These are phyloP conservation scores for Aegilops umbellulata DNA, from an alignment of 176 grass and related monocot genomes.

Conservation along the genomic window DNA sequence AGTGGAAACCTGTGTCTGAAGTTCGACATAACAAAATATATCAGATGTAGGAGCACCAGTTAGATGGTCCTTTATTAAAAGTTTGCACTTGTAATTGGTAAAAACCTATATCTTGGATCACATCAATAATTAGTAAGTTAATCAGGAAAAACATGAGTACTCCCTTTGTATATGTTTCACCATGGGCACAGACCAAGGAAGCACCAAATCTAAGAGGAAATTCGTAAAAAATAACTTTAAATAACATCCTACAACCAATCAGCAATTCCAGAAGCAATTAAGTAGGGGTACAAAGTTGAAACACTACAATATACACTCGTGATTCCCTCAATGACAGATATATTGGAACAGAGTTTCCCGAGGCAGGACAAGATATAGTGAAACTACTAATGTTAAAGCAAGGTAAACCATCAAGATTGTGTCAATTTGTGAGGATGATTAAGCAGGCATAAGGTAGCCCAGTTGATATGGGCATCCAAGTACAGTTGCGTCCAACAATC, in stretches of 20 bases:
- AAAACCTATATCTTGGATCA: neutral
- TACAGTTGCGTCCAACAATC: neutral
- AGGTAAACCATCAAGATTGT: neutral
- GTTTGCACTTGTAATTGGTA: neutral
- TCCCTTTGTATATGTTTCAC: neutral
- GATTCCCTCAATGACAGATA: neutral
- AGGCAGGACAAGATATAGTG: neutral
- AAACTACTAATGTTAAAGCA: neutral
- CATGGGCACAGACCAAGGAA: neutral
- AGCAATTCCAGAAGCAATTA: neutral
- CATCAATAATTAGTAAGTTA: neutral
- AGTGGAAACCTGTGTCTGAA: constrained; percentile 86
- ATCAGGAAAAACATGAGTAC: neutral
- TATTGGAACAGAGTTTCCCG: neutral
- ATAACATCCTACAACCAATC: neutral
- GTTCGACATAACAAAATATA: constrained; percentile 22
- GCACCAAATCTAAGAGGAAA: neutral
- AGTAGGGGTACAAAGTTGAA: neutral
- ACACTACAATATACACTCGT: neutral
- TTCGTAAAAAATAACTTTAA: neutral
- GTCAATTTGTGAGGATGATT: neutral
- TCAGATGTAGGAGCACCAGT: constrained; percentile 10
- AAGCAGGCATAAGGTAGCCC: neutral
- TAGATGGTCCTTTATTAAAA: neutral
- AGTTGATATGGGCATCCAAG: neutral